Percentiles rank a stretch among this genome's conserved stretches.
phyloP scores from a whole-genome alignment of 2,329 filamentous ascomycete species.

The Epichloe elymi region DNA sequence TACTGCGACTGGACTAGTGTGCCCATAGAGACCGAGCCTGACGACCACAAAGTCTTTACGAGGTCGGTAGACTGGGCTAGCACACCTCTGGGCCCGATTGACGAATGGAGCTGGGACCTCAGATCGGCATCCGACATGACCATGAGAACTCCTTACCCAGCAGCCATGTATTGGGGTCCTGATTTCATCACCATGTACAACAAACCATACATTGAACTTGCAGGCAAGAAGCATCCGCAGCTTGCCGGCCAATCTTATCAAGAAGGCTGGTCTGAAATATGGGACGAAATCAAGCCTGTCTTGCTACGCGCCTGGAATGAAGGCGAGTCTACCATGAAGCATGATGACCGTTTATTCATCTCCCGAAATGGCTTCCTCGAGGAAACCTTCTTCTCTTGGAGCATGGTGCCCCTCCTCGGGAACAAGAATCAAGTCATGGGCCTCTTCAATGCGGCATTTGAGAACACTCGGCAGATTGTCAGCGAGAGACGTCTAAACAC shows the following conservation, averaged over 20 bases:
- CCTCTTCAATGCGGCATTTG: slow-evolving; percentile 66
- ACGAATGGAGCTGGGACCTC: slow-evolving; percentile 32
- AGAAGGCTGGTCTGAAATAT: slow-evolving; percentile 57
- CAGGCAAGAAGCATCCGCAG: slow-evolving; percentile 49
- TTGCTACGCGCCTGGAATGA: slow-evolving; percentile 53
- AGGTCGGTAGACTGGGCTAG: slow-evolving; percentile 31
- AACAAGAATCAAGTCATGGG: slow-evolving; percentile 60
- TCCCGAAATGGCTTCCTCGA: slow-evolving; percentile 55
- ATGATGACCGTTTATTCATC: slow-evolving; percentile 65
- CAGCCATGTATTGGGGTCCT: slow-evolving; percentile 50
- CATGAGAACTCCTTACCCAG: slow-evolving; percentile 41
- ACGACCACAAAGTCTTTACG: slow-evolving; percentile 21
- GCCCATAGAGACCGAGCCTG: slow-evolving; percentile 2
- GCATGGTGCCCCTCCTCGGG: slow-evolving; percentile 62
- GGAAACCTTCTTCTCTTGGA: slow-evolving; percentile 73
- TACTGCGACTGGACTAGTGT: slow-evolving; percentile 6
- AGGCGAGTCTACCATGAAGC: slow-evolving; percentile 69
- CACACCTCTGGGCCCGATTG: slow-evolving; percentile 33
- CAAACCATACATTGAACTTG: slow-evolving; percentile 49
- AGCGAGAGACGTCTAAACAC: slow-evolving; percentile 68
- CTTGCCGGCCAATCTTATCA: slow-evolving; percentile 48
- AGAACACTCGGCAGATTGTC: slow-evolving; percentile 65
- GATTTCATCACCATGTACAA: slow-evolving; percentile 54
- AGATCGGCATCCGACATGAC: slow-evolving; percentile 31
- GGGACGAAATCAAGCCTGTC: slow-evolving; percentile 53